Evolutionary conservation across 345 rosid species (phyloP).

Genomic region (Pseudoturritis turrita): DNA sequence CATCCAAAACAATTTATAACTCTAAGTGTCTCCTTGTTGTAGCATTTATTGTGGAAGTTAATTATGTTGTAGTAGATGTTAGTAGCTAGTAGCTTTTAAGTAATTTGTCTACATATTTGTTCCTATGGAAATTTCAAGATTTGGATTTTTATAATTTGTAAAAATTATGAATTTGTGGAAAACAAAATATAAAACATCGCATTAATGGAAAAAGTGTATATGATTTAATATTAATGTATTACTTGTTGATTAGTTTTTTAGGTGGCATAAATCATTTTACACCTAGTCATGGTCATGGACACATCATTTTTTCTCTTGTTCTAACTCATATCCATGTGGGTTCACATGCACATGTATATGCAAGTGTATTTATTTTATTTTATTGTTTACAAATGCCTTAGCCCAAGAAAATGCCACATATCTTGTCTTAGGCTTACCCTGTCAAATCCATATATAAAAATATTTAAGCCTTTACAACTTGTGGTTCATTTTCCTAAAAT

Average conservation of each 20-base stretch:
- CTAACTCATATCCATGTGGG: slow-evolving; percentile 21
- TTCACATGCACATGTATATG: slow-evolving; percentile 28
- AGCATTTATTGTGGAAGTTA: background rate
- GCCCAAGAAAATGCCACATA: slow-evolving; percentile 25
- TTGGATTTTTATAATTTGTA: background rate
- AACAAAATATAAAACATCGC: background rate
- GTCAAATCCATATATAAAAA: slow-evolving; percentile 19
- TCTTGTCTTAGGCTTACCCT: slow-evolving; percentile 19
- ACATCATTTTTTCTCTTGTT: background rate
- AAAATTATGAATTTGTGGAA: background rate
- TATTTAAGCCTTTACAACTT: slow-evolving; percentile 21
- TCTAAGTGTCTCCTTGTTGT: background rate
- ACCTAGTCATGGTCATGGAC: background rate
- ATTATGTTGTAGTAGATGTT: background rate
- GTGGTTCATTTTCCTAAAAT: slow-evolving; percentile 7
- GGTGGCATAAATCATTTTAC: background rate
- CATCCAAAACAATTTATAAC: background rate
- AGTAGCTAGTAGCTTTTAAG: background rate
- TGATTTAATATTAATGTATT: background rate
- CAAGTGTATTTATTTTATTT: background rate
- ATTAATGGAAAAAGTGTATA: background rate
- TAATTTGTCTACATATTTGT: background rate
- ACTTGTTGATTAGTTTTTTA: background rate
- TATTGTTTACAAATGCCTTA: background rate
- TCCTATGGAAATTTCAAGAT: background rate